These are phyloP conservation scores for Saposhnikovia divaricata DNA, from an alignment of 129 eudicot species.

Conservation along the genomic window DNA sequence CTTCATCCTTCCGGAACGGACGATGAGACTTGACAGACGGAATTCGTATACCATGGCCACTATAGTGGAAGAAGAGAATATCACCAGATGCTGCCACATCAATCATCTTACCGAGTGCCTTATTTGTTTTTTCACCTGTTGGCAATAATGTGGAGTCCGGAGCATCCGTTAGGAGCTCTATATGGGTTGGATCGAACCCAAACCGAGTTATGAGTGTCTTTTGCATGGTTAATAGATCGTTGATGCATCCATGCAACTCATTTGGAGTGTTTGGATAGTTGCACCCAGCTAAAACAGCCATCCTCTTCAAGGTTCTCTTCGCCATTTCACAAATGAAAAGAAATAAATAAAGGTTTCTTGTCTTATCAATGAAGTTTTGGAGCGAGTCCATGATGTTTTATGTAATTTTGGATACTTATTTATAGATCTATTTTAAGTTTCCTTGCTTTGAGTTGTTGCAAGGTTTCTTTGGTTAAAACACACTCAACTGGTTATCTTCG, in stretches of 20 bases:
- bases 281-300: conserved; percentile 84
- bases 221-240: conserved; percentile 68
- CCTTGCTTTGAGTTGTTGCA: background rate
- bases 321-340: background rate
- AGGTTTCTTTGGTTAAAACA: background rate
- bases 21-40: conserved; percentile 32
- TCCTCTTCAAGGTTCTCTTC: conserved; percentile 31
- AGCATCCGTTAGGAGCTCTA: conserved; percentile 56
- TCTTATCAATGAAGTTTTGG: background rate
- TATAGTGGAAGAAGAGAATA: conserved; percentile 66
- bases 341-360: too few relatives aligned
- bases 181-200: conserved; percentile 35
- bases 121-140: conserved; percentile 70
- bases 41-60: conserved; percentile 70
- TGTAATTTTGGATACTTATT: too few relatives aligned
- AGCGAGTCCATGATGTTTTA: background rate
- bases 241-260: conserved; percentile 84
- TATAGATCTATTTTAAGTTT: background rate
- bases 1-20: conserved; percentile 49
- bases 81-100: conserved; percentile 55
- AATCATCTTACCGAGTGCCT: conserved; percentile 58
- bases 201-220: conserved; percentile 45
- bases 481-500: background rate
- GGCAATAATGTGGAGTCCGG: conserved; percentile 44
- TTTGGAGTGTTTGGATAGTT: conserved; percentile 68